Base-by-base conservation (phyloP, 306 rosid genomes). In the Acacia acuminata region DNA sequence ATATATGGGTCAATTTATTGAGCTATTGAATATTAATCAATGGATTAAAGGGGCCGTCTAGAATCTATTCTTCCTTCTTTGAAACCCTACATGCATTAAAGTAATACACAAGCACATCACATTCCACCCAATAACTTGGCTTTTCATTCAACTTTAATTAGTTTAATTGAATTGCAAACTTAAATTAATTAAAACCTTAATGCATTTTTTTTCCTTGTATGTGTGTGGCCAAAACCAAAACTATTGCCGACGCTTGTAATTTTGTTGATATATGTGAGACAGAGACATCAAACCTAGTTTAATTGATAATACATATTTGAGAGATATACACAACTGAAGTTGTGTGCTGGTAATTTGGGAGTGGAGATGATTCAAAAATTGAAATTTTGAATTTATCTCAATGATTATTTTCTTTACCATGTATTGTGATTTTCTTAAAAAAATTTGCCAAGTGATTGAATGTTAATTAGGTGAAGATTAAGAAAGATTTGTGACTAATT, bases 391-490 rank as follows among this genome's bases (percentile, higher is more conserved):
- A 69, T 45, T 42, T 44, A 71, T 53, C 30, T 10, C 71, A 20
- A 60, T 53, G 42, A 50, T 65, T 74, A 68, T 58, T 30, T 30
- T 79, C 25, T 73, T 48, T 71, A 67, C 25, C 0, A 20, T 32
- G 42, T 56, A 76, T 36, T 66, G 19, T 55, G 40, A 56, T 55
- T 65, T 44, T 76, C 79, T 24, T 19, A 47, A 47, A 47, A 47
- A 48, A 10, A 65, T 55, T 83, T 44, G 55, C 77, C 48, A 60
- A 77, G 61, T 45, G 77, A 64, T 60, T 36, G 58, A 70, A 60
- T 77, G 47, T 72, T 83, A 55, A 58, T 58, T 58, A 58, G 87
- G 85, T 81, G 71, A 84, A 30, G 85, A 83, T 73, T 77, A 80
- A 10, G 48, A 66, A 85, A 78, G 25, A 65, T 73, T 47, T 80